A percentile compares a stretch with the other conserved stretches of the same genome.
Conservation (phyloP, 1,139 yeast species). For the Magnusiomyces magnusii region DNA sequence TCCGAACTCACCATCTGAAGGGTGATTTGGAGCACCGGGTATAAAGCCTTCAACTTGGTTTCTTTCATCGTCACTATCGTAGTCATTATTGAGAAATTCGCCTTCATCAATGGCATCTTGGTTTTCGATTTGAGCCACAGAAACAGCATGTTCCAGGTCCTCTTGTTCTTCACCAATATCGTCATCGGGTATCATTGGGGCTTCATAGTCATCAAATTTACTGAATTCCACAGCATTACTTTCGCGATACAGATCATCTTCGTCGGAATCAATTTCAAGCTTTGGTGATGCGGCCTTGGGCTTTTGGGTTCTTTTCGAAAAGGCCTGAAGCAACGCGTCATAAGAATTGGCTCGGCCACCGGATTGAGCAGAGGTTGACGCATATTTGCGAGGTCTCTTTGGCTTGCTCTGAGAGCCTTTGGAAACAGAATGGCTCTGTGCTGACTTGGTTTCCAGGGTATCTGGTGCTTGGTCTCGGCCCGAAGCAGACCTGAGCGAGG, state of each 20-base stretch:
- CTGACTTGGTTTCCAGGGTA: not conserved
- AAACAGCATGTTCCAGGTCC: not conserved
- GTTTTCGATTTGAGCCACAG: not conserved
- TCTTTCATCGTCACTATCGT: slow-evolving; percentile 13
- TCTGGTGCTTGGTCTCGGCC: not conserved
- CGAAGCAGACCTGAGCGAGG: not conserved
- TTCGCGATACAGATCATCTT: slow-evolving; percentile 11
- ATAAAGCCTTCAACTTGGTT: slow-evolving; percentile 22
- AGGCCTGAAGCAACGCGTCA: not conserved
- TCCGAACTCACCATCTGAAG: slow-evolving; percentile 24
- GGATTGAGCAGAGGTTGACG: not conserved
- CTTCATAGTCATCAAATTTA: not conserved
- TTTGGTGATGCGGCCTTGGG: slow-evolving; percentile 1
- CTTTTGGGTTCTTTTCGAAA: slow-evolving; percentile 5
- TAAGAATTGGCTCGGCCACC: not conserved
- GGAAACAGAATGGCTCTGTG: not conserved
- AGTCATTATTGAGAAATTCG: slow-evolving; percentile 20
- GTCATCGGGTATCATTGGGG: not conserved
- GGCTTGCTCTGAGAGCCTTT: not conserved
- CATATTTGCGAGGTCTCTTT: slow-evolving; percentile 7
- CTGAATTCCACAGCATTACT: slow-evolving; percentile 21
- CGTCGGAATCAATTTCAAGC: not conserved
- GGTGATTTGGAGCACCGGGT: slow-evolving; percentile 13
- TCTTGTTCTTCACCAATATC: slow-evolving; percentile 12
- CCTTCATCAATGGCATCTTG: slow-evolving; percentile 20